Percentiles rank a stretch among this genome's conserved stretches.
These are phyloP conservation scores for Lactuca saligna DNA, from an alignment of 129 eudicot genomes.

Conservation along the genomic window DNA sequence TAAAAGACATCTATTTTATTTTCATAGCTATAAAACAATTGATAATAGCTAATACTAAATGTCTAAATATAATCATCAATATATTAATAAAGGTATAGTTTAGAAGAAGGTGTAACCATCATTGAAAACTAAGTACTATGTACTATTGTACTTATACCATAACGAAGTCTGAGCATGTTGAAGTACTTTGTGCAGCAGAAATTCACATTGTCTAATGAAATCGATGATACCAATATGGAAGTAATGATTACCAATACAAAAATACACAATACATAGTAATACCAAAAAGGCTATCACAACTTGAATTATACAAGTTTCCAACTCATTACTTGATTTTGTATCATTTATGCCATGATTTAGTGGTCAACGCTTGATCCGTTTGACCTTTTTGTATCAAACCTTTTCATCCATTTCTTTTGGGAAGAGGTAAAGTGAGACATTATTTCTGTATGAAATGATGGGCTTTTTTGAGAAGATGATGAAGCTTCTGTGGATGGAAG, in stretches of 20 bases:
- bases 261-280: conserved; percentile 15
- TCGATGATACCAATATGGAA: background rate
- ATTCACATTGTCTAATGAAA: background rate
- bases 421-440: conserved; percentile 46
- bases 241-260: background rate
- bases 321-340: background rate
- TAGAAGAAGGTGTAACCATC: too few relatives aligned
- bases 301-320: conserved; percentile 5
- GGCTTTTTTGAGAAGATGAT: conserved; percentile 23
- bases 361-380: conserved; percentile 29
- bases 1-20: too few relatives aligned
- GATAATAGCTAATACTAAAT: too few relatives aligned
- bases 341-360: conserved; percentile 1
- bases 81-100: too few relatives aligned
- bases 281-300: conserved; percentile 23
- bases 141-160: too few relatives aligned
- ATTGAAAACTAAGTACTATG: too few relatives aligned
- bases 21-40: too few relatives aligned
- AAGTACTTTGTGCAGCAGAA: background rate
- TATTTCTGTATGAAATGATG: conserved; percentile 18
- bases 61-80: too few relatives aligned
- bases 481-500: conserved; percentile 48
- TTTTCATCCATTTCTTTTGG: conserved; percentile 73
- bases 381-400: conserved; percentile 46
- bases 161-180: too few relatives aligned